A percentile compares a stretch with the other conserved stretches of the same genome.
Evolutionary conservation across 2,329 filamentous ascomycete genomes (phyloP).

Genomic region (Boeremia lycopersici): DNA sequence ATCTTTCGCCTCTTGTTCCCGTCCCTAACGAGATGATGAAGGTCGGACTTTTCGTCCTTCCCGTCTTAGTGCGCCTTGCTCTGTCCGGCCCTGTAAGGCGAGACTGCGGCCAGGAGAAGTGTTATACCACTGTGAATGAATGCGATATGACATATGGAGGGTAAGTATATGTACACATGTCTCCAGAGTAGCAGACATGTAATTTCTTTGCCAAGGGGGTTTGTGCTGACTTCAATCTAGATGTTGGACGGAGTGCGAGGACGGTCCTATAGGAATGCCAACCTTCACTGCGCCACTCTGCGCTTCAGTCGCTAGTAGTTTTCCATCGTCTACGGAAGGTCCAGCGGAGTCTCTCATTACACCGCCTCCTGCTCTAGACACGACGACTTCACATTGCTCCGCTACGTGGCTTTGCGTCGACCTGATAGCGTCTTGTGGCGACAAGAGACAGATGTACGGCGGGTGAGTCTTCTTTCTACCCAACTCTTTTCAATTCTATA

Average conservation of each 20-base stretch:
- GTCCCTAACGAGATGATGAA: not conserved
- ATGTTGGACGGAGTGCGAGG: slow-evolving; percentile 16
- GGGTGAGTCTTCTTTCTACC: slow-evolving; percentile 2
- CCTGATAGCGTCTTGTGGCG: slow-evolving; percentile 10
- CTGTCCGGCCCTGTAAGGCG: slow-evolving; percentile 23
- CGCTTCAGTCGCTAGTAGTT: not conserved
- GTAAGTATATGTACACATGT: slow-evolving; percentile 10
- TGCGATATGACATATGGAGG: slow-evolving; percentile 29
- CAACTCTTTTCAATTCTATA: not conserved
- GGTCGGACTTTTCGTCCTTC: not conserved
- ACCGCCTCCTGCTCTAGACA: not conserved
- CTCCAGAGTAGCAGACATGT: not conserved
- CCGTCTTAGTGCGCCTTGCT: slow-evolving; percentile 3
- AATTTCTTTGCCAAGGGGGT: too few relatives aligned
- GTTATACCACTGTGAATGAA: slow-evolving; percentile 26
- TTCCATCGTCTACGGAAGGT: not conserved
- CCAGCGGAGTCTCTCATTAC: not conserved
- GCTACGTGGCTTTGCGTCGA: slow-evolving; percentile 18
- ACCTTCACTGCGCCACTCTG: slow-evolving; percentile 15
- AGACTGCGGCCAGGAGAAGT: slow-evolving; percentile 24
- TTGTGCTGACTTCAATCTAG: slow-evolving; percentile 5
- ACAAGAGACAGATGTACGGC: slow-evolving; percentile 7
- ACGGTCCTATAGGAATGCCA: slow-evolving; percentile 4
- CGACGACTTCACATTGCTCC: not conserved
- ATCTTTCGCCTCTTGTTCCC: not conserved